Conservation (phyloP, 495 filamentous ascomycete genomes). For the Letharia columbiana region DNA sequence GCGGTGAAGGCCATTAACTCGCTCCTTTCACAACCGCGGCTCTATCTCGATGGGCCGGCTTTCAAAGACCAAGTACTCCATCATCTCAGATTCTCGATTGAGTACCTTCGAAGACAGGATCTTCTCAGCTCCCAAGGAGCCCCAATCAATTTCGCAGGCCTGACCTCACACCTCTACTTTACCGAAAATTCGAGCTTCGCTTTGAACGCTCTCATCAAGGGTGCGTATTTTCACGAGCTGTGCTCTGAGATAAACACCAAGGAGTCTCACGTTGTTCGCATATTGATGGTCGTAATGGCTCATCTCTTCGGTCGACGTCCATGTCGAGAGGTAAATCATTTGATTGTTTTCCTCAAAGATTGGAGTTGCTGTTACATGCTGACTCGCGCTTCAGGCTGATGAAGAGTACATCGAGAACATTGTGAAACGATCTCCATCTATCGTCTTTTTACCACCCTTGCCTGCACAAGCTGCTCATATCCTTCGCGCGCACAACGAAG, state of each 20-base stretch:
- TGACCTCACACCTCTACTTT: conserved; percentile 62
- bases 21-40: conserved; percentile 56
- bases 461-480: conserved; percentile 46
- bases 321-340: conserved; percentile 29
- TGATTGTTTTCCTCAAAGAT: not conserved
- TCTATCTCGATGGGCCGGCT: conserved; percentile 57
- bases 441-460: conserved; percentile 55
- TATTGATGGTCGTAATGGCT: conserved; percentile 55
- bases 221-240: conserved; percentile 57
- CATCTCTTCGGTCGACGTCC: conserved; percentile 57
- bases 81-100: conserved; percentile 70
- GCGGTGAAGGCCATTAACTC: conserved; percentile 54
- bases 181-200: conserved; percentile 65
- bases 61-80: conserved; percentile 59
- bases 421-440: conserved; percentile 45
- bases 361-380: not conserved
- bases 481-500: conserved; percentile 51
- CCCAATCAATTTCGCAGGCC: conserved; percentile 61
- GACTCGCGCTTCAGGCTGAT: conserved; percentile 23
- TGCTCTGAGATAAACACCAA: conserved; percentile 42
- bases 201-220: conserved; percentile 61
- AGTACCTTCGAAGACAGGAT: conserved; percentile 61
- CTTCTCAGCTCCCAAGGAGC: conserved; percentile 50
- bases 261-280: conserved; percentile 32
- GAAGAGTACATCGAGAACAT: conserved; percentile 37